A percentile compares a stretch with the other conserved stretches of the same genome.
phyloP scores from a whole-genome alignment of 352 stramenopile genomes.

The Globisporangium mamillatum region DNA sequence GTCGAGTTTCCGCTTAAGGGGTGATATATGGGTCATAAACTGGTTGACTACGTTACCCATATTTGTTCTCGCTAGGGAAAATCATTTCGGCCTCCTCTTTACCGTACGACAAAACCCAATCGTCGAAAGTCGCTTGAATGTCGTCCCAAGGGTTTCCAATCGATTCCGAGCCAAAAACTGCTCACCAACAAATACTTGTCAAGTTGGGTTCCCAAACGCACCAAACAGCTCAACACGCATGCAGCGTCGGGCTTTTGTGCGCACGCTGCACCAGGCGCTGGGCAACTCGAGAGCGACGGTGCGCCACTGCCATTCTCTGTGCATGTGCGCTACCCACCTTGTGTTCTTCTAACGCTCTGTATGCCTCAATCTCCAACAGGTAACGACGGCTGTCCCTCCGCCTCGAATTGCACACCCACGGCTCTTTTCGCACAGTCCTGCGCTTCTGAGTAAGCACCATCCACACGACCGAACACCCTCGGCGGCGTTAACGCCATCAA shows the following conservation, averaged over 20 bases:
- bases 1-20: no score
- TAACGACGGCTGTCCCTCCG: not conserved
- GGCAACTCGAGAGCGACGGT: not conserved
- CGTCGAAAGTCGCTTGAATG: no score
- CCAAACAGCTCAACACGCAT: not conserved
- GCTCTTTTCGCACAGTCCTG: slow-evolving; percentile 1
- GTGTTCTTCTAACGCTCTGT: not conserved
- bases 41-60: no score
- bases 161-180: not conserved
- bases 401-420: not conserved
- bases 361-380: not conserved
- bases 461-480: not conserved
- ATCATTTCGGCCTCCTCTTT: no score
- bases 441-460: not conserved
- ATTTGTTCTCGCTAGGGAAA: no score
- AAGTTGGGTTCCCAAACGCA: no score
- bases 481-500: not conserved
- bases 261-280: slow-evolving; percentile 7
- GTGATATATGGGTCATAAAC: no score
- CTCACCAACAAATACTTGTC: not conserved
- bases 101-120: no score
- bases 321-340: not conserved
- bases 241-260: slow-evolving; percentile 9
- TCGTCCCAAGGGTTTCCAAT: no score
- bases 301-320: not conserved